Percentiles rank a stretch among this genome's conserved stretches.
These are phyloP conservation scores for Boletellus ananas DNA, from an alignment of 768 basidiomycete genomes.

Conservation along the genomic window DNA sequence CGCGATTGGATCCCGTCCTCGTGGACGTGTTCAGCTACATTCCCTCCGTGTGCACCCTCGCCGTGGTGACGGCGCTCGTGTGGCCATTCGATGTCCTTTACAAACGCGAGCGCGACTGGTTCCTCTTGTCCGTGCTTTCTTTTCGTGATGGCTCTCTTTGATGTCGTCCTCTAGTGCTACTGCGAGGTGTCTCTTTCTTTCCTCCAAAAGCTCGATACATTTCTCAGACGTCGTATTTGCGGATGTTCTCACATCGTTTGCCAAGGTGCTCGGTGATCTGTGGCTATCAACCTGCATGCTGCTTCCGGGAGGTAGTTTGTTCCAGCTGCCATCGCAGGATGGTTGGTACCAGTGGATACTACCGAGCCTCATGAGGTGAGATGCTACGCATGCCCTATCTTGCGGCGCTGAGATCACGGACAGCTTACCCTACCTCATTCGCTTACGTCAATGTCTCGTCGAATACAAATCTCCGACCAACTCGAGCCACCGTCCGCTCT, in stretches of 20 bases:
- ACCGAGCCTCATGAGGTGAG: constrained; percentile 84
- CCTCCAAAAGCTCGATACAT: constrained; percentile 56
- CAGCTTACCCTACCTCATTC: constrained; percentile 83
- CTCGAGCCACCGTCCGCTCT: constrained; percentile 67
- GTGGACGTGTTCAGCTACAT: constrained; percentile 79
- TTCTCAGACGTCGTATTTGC: constrained; percentile 94
- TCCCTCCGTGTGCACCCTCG: constrained; percentile 63
- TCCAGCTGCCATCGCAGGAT: constrained; percentile 56
- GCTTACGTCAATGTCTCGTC: constrained; percentile 89
- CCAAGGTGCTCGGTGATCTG: constrained; percentile 92
- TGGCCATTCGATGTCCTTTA: constrained; percentile 66
- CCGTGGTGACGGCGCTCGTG: constrained; percentile 52
- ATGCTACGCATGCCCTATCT: background rate
- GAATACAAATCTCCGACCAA: constrained; percentile 70
- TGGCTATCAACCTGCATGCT: constrained; percentile 89
- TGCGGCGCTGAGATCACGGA: constrained; percentile 2
- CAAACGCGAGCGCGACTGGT: constrained; percentile 70
- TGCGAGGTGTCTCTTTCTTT: constrained; percentile 70
- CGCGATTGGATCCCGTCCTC: constrained; percentile 49
- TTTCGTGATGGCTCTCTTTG: background rate
- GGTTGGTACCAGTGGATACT: constrained; percentile 72
- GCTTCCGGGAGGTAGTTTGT: constrained; percentile 75
- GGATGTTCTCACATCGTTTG: constrained; percentile 94
- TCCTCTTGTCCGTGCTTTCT: constrained; percentile 61
- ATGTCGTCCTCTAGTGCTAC: constrained; percentile 49